Evolutionary conservation across 345 rosid genomes (phyloP).

Genomic region (Eucalyptus cloeziana): DNA sequence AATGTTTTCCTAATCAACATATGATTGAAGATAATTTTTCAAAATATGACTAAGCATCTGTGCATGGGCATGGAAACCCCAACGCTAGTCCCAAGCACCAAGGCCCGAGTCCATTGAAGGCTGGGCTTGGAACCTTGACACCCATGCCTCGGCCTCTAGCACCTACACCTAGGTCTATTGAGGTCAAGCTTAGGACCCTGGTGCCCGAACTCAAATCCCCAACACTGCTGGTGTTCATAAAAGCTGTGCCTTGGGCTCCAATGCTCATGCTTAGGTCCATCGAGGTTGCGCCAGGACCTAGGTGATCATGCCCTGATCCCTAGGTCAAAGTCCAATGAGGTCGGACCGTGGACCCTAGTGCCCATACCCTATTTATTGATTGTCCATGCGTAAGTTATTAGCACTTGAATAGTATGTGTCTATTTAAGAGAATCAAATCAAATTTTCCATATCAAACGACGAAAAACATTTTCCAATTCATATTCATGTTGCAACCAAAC

Average conservation of each 20-base stretch:
- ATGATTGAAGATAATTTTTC: background rate
- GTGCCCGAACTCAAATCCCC: background rate
- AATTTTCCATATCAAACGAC: background rate
- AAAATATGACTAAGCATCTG: background rate
- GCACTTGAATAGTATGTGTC: background rate
- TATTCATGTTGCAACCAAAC: background rate
- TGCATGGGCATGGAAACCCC: background rate
- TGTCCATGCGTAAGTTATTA: background rate
- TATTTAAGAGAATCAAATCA: background rate
- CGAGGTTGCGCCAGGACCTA: background rate
- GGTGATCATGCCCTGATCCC: background rate
- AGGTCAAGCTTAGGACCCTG: background rate
- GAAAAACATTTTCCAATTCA: background rate
- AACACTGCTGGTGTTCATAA: background rate
- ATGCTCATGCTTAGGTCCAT: background rate
- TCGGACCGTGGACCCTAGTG: fast-evolving
- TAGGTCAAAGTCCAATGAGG: background rate
- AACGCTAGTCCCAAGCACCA: background rate
- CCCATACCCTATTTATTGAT: background rate
- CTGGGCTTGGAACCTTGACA: background rate
- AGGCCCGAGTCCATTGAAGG: background rate
- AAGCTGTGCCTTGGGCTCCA: background rate
- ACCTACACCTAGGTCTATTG: background rate
- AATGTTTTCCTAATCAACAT: too few relatives aligned
- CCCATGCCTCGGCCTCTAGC: background rate